phyloP scores from a whole-genome alignment of 306 rosid genomes.

The Gleditsia sinensis region DNA sequence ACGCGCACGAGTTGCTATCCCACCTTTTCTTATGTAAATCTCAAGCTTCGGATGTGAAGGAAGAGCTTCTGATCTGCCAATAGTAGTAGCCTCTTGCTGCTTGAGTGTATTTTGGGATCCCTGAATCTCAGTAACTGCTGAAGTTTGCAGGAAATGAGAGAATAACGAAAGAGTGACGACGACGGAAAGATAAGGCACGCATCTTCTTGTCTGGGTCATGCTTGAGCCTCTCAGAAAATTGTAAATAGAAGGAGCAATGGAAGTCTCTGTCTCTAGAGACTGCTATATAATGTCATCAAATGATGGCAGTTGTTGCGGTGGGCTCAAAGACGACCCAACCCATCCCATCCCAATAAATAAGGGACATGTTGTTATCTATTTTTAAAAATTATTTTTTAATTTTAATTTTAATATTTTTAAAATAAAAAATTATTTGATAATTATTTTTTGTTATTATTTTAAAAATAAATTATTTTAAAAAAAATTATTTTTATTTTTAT shows the following conservation, averaged over 20 bases:
- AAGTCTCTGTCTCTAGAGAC: too few species aligned
- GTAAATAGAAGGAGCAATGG: too few species aligned
- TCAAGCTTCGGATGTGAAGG: constrained; percentile 16
- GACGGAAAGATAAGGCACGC: not conserved
- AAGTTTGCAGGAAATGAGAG: constrained; percentile 3
- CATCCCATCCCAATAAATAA: too few species aligned
- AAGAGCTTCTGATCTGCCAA: not conserved
- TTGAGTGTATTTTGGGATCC: not conserved
- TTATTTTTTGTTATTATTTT: too few species aligned
- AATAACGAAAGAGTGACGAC: constrained; percentile 13
- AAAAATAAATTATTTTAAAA: too few species aligned
- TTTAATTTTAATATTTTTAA: too few species aligned
- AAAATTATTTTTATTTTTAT: too few species aligned
- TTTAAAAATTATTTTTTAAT: too few species aligned
- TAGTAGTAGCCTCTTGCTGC: not conserved
- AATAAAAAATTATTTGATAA: too few species aligned
- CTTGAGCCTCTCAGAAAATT: not conserved
- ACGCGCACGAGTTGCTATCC: not conserved
- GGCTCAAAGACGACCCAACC: too few species aligned
- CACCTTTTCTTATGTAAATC: not conserved
- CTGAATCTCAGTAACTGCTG: not conserved
- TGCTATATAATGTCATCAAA: not conserved
- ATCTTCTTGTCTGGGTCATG: not conserved
- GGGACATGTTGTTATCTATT: too few species aligned
- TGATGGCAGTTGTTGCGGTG: not conserved